Percentiles rank a stretch among this genome's conserved stretches.
These are phyloP conservation scores for Ascochyta clinopodiicola DNA, from an alignment of 2,329 filamentous ascomycete genomes.

Conservation along the genomic window DNA sequence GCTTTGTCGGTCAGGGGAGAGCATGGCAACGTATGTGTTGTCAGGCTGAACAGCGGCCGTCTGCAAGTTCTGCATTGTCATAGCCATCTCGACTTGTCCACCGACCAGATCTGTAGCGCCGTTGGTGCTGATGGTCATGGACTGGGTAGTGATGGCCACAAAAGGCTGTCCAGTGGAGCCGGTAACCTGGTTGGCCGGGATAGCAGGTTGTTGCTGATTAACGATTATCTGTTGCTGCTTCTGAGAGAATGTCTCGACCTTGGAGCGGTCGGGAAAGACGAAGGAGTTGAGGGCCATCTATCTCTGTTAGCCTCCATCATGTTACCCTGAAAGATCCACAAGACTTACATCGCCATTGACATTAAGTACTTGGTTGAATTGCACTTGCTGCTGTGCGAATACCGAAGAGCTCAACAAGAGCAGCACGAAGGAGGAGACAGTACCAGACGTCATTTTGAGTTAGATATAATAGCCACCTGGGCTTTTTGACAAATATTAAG, in stretches of 20 bases:
- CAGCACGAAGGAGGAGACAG: conserved; percentile 42
- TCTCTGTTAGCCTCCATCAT: conserved; percentile 11
- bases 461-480: conserved; percentile 39
- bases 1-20: conserved; percentile 46
- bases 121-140: conserved; percentile 47
- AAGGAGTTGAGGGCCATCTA: conserved; percentile 49
- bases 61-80: conserved; percentile 40
- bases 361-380: conserved; percentile 51
- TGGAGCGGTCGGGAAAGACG: conserved; percentile 46
- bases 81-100: conserved; percentile 45
- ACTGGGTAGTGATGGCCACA: conserved; percentile 41
- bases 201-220: conserved; percentile 47
- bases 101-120: conserved; percentile 46
- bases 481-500: conserved; percentile 34
- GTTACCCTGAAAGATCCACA: rapidly evolving
- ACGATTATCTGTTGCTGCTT: conserved; percentile 49
- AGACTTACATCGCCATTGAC: conserved; percentile 48
- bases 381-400: conserved; percentile 38
- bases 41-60: conserved; percentile 39
- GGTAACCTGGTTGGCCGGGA: conserved; percentile 46
- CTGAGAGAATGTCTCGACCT: conserved; percentile 48
- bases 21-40: conserved; percentile 47
- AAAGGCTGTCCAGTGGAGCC: conserved; percentile 48
- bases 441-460: conserved; percentile 46
- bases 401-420: conserved; percentile 38